Evolutionary conservation across 108 stramenopile genomes (phyloP), one percentile per base, ranked within the genome.

Genomic region (Discostella pseudostelligera): DNA sequence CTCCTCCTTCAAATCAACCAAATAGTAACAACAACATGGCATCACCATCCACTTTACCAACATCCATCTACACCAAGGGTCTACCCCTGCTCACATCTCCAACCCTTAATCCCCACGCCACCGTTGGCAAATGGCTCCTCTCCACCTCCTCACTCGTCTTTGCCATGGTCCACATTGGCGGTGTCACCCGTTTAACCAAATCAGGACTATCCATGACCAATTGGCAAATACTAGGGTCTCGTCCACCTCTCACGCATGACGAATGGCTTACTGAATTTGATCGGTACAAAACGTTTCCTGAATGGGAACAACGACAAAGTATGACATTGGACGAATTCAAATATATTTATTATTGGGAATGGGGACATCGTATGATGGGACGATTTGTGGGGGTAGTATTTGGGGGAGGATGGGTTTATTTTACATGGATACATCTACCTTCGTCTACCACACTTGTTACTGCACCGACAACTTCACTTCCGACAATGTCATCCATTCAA

Each of bases 291-390:
- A 69, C 78, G 44, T 99, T 82, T 71, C 99, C 99, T 0, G 99
- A 99, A 74, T 99, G 86, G 84, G 84, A 92, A 64, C 93, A 94
- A 67, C 88, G 94, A 9, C 69, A 91, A 72, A 76, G 69, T 47
- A 99, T 99, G 98, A 96, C 91, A 0, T 56, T 99, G 37, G 96
- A 97, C 6, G 99, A 99, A 48, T 99, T 99, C 80, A 95, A 99
- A 76, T 93, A 78, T 58, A 99, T 99, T 46, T 99, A 93, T 65
- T 97, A 80, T 35, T 97, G 97, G 97, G 97, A 99, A 82, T 99
- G 95, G 78, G 95, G 96, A 29, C 99, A 99, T 84, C 79, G 99
- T 5, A 99, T 99, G 98, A 74, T 98, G 51, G 99, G 99, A 25
- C 68, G 98, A 35, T 62, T 84, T 9, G 87, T 99, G 12, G 99